Percentiles rank a stretch among this genome's conserved stretches.
phyloP scores from a whole-genome alignment of 2,329 filamentous ascomycete species.

The Aspergillus texensis region DNA sequence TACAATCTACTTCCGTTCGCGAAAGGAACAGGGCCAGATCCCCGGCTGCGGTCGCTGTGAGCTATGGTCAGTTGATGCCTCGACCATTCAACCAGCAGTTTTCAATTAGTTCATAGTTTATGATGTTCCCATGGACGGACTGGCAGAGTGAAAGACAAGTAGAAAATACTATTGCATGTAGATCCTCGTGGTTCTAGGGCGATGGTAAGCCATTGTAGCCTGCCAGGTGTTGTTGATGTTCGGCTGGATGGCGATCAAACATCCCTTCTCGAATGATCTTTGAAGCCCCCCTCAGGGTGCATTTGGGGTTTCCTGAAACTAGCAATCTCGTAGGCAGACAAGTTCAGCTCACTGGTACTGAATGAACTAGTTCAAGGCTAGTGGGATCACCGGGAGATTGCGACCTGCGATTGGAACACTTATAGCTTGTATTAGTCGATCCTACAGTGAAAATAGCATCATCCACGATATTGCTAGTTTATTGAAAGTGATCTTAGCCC shows the following conservation, averaged over 20 bases:
- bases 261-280: neutral
- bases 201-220: neutral
- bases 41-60: neutral
- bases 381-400: neutral
- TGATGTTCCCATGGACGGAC: too few relatives aligned
- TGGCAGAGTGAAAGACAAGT: neutral
- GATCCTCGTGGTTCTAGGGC: too few relatives aligned
- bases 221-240: neutral
- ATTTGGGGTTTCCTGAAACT: neutral
- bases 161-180: neutral
- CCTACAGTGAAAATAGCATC: neutral
- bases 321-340: neutral
- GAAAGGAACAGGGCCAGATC: neutral
- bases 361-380: neutral
- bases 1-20: neutral
- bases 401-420: neutral
- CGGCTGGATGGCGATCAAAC: neutral
- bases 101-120: neutral
- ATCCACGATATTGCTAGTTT: neutral
- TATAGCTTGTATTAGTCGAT: neutral
- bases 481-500: neutral
- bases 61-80: neutral
- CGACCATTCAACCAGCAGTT: neutral
- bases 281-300: neutral
- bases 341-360: neutral